These are phyloP conservation scores for Cyberlindnera nakhonratchasimensis DNA, from an alignment of 805 yeast species.

Conservation along the genomic window DNA sequence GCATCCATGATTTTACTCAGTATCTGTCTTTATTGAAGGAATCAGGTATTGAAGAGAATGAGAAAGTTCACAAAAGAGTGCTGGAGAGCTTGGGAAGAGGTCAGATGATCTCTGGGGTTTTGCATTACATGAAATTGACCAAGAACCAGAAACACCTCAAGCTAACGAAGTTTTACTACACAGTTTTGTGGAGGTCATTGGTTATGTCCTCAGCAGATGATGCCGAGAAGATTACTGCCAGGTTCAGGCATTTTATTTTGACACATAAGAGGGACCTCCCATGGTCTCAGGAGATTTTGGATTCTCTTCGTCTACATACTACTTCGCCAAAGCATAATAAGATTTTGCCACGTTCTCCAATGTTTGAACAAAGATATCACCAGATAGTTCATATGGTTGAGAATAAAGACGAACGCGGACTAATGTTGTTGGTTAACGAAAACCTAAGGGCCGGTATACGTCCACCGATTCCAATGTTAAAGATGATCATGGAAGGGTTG, in stretches of 20 bases:
- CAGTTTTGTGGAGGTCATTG: slow-evolving; percentile 8
- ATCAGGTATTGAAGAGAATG: slow-evolving; percentile 8
- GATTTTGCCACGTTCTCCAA: neutral
- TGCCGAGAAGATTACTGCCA: slow-evolving; percentile 1
- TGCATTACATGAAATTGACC: slow-evolving; percentile 8
- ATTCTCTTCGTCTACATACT: neutral
- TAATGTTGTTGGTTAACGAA: slow-evolving; percentile 14
- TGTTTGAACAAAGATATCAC: slow-evolving; percentile 2
- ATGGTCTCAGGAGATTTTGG: slow-evolving; percentile 7
- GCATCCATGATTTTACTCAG: slow-evolving; percentile 8
- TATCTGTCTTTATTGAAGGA: slow-evolving; percentile 12
- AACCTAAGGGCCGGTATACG: slow-evolving; percentile 20
- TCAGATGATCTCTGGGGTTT: neutral
- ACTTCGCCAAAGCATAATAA: neutral
- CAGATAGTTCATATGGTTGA: neutral
- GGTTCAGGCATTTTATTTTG: slow-evolving; percentile 5
- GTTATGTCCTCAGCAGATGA: slow-evolving; percentile 2
- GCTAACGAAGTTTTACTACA: slow-evolving; percentile 6
- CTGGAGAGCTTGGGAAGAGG: slow-evolving; percentile 7
- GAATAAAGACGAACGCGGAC: slow-evolving; percentile 4
- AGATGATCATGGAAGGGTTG: slow-evolving; percentile 10
- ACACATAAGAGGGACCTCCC: slow-evolving; percentile 1
- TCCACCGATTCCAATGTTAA: slow-evolving; percentile 16
- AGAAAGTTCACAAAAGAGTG: slow-evolving; percentile 3
- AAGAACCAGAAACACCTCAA: neutral